phyloP scores from a whole-genome alignment of 129 eudicot species.

The Saposhnikovia divaricata region DNA sequence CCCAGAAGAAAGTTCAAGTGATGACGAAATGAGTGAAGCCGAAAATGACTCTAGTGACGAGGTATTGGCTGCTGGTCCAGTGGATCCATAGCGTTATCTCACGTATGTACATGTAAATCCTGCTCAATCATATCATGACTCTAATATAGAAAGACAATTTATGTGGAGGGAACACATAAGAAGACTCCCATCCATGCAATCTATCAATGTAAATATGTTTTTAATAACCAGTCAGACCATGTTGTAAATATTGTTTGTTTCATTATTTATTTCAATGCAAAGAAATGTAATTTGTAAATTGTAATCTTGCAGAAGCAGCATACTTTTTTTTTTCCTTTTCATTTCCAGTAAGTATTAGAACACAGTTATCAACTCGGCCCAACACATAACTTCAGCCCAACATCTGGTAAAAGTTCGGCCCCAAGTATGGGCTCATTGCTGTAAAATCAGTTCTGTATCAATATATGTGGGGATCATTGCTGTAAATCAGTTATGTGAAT shows the following conservation, averaged over 20 bases:
- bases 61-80: conserved; percentile 68
- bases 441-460: too few species aligned
- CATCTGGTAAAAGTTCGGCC: too few species aligned
- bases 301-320: not conserved
- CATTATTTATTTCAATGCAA: not conserved
- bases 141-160: conserved; percentile 25
- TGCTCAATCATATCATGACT: conserved; percentile 17
- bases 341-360: too few species aligned
- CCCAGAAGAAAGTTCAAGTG: conserved; percentile 69
- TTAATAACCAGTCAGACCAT: conserved; percentile 8
- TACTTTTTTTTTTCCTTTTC: too few species aligned
- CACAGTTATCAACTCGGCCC: too few species aligned
- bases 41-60: conserved; percentile 77
- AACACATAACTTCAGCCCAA: too few species aligned
- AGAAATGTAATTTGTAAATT: not conserved
- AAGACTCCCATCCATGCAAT: conserved; percentile 20
- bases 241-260: not conserved
- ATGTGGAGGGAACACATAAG: conserved; percentile 38
- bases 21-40: conserved; percentile 71
- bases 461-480: too few species aligned
- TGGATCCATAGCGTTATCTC: conserved; percentile 41
- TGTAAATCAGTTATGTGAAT: too few species aligned
- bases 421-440: too few species aligned
- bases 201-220: conserved; percentile 38
- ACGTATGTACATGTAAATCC: conserved; percentile 26